Base-by-base conservation (phyloP, 352 stramenopile genomes). In the Phytophthora litchii region DNA sequence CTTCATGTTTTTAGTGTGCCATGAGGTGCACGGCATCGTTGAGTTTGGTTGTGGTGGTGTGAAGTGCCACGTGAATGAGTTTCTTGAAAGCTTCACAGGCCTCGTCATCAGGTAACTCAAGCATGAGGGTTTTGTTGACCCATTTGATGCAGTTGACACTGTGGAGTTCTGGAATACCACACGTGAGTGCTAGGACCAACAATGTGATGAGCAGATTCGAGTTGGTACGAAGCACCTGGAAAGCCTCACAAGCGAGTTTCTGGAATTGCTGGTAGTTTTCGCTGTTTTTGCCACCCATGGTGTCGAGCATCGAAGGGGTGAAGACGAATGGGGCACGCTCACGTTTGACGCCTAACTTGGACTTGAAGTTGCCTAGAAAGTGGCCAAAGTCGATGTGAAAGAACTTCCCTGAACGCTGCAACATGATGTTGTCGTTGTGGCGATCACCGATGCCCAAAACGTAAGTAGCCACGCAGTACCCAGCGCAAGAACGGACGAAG, bases 371-470 rank as follows among this genome's bases (percentile, higher is more conserved):
- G n/a, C 93, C 93, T 21, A 98, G 66, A 47, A 98, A 97, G 60
- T 98, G 94, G 1, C 95, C 95, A 62, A 98, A 98, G 51, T 98
- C 95, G 47, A 98, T 98, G 82, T 98, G 95, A 71, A 98, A 98
- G 19, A 98, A 84, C 56, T 95, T 96, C 0, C 95, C 95, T 4
- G 92, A 88, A 14, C 80, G 78, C 60, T 96, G 96, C 41, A 98
- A 70, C 95, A 98, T 98, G 47, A 98, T 85, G 64, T 98, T 98
- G 67, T 98, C 94, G 59, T 96, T 97, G 72, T 98, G 94, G 6
- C 94, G 86, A 51, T 98, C 94, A 7, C 94, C 94, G 31, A 98
- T 94, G 25, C 94, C 94, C 12, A 98, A 60, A 3, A 98, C 89
- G 59, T 96, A 98, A 13, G 91, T 97, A 9, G 92, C 91, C 1